These are phyloP conservation scores for Gastrodia elata DNA, from an alignment of 106 monocot species.

Conservation along the genomic window DNA sequence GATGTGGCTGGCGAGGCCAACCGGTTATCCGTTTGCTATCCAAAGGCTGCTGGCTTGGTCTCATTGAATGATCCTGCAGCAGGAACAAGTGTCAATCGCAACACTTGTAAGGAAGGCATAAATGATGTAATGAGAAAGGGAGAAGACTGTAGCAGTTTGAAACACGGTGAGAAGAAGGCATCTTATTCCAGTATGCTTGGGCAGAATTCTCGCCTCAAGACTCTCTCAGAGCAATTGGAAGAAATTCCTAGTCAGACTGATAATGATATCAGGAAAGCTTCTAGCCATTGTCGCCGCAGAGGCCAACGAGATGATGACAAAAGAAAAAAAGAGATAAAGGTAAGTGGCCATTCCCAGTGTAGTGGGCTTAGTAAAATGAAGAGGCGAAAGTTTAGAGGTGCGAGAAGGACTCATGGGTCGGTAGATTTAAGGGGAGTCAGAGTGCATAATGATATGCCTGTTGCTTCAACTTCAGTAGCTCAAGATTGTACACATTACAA, in stretches of 20 bases:
- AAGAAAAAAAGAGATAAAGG: constrained; percentile 13
- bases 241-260: constrained; percentile 22
- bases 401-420: constrained; percentile 22
- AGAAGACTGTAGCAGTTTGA: constrained; percentile 17
- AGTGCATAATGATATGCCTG: constrained; percentile 25
- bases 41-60: constrained; percentile 8
- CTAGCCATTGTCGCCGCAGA: constrained; percentile 5
- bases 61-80: constrained; percentile 18
- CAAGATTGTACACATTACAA: constrained; percentile 15
- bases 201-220: constrained; percentile 10
- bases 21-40: constrained; percentile 27
- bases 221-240: constrained; percentile 30
- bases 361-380: constrained; percentile 29
- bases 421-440: constrained; percentile 15
- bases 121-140: constrained; percentile 7
- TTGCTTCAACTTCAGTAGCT: constrained; percentile 27
- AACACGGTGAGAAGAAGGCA: constrained; percentile 11
- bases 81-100: constrained; percentile 7
- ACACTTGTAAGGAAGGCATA: not conserved
- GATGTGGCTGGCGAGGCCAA: constrained; percentile 25
- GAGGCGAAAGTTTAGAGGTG: constrained; percentile 31
- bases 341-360: constrained; percentile 11
- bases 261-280: constrained; percentile 17
- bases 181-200: constrained; percentile 1
- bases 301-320: constrained; percentile 10